These are phyloP conservation scores for Ustilago loliicola DNA, from an alignment of 1,284 basidiomycete genomes.

Conservation along the genomic window DNA sequence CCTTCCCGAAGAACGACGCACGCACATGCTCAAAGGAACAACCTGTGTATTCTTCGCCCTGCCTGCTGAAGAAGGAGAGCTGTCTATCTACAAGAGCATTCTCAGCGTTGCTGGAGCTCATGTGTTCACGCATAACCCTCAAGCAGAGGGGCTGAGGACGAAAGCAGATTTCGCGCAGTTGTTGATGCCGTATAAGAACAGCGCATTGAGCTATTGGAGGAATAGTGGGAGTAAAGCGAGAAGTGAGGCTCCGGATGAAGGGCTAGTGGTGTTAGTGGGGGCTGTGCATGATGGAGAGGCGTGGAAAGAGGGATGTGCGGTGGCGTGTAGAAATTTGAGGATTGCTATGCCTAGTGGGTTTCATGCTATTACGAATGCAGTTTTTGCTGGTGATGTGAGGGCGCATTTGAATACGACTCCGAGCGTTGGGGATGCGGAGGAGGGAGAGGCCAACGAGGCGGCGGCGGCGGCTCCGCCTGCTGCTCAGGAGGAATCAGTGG, in stretches of 20 bases:
- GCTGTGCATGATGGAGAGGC: slow-evolving; percentile 22
- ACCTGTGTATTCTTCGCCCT: slow-evolving; percentile 51
- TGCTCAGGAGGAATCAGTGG: background rate
- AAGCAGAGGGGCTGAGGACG: slow-evolving; percentile 25
- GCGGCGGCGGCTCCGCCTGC: background rate
- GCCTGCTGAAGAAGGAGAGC: slow-evolving; percentile 36
- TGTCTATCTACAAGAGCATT: slow-evolving; percentile 42
- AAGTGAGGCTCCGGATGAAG: slow-evolving; percentile 54
- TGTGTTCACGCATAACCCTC: slow-evolving; percentile 38
- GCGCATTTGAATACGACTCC: slow-evolving; percentile 39
- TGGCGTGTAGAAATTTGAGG: slow-evolving; percentile 42
- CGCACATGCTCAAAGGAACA: slow-evolving; percentile 53
- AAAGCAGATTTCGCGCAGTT: slow-evolving; percentile 52
- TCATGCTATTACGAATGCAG: slow-evolving; percentile 38
- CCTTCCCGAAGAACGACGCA: slow-evolving; percentile 32
- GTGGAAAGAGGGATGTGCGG: slow-evolving; percentile 42
- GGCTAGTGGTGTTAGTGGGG: slow-evolving; percentile 44
- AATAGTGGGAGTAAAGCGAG: slow-evolving; percentile 37
- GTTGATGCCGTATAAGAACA: slow-evolving; percentile 55
- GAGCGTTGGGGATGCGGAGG: slow-evolving; percentile 15
- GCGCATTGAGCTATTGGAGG: slow-evolving; percentile 44
- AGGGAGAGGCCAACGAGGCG: background rate
- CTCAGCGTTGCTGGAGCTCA: slow-evolving; percentile 38
- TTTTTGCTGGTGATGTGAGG: slow-evolving; percentile 43
- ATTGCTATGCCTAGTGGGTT: slow-evolving; percentile 54